phyloP scores from a whole-genome alignment of 208 protist species.

The Leishmania martiniquensis region DNA sequence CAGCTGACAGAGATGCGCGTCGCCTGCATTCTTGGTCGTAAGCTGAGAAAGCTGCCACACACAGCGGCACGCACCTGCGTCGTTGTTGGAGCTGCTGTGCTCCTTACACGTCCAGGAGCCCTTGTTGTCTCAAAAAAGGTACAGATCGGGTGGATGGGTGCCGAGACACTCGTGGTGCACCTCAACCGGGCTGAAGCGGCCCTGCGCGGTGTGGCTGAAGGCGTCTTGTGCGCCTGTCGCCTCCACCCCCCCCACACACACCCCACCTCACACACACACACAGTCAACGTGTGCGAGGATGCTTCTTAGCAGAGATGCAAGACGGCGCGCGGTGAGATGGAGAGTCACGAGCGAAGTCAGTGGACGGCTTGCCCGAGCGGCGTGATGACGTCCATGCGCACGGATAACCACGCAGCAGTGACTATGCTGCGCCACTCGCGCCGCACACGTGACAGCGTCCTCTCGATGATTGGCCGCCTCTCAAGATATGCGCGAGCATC shows the following conservation, averaged over 20 bases:
- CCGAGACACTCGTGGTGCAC: constrained; percentile 72
- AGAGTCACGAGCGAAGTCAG: constrained; percentile 18
- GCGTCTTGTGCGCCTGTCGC: constrained; percentile 25
- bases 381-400: constrained; percentile 25
- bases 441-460: constrained; percentile 15
- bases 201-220: constrained; percentile 6
- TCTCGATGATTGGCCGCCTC: constrained; percentile 15
- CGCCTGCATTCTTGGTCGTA: constrained; percentile 66
- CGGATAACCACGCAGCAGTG: constrained; percentile 10
- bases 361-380: constrained; percentile 17
- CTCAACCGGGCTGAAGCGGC: constrained; percentile 34
- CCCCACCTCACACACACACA: too few species aligned
- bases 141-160: constrained; percentile 60
- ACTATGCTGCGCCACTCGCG: constrained; percentile 18
- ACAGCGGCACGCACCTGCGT: constrained; percentile 76
- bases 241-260: constrained; percentile 31
- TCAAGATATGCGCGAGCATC: constrained; percentile 2
- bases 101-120: constrained; percentile 61
- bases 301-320: constrained; percentile 51
- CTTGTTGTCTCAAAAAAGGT: constrained; percentile 29
- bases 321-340: constrained; percentile 38
- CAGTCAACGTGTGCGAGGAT: constrained; percentile 51
- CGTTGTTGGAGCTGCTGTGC: constrained; percentile 60
- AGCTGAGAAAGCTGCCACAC: constrained; percentile 64
- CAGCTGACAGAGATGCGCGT: constrained; percentile 62